Evolutionary conservation across 768 basidiomycete genomes (phyloP).

Genomic region (Tubosaeta sp.): DNA sequence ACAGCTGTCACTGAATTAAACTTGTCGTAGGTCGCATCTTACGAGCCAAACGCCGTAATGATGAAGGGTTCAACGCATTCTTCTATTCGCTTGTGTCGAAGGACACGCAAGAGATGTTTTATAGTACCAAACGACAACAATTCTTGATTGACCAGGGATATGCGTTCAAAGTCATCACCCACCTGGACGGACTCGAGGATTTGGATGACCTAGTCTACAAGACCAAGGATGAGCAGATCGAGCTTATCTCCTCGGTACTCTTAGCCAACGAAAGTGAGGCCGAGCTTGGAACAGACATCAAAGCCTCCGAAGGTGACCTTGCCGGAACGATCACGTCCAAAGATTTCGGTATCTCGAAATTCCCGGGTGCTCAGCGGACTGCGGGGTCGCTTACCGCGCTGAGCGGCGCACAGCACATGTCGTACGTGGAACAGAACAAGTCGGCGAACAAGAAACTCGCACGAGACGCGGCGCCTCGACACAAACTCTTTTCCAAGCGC

Average conservation of each 20-base stretch:
- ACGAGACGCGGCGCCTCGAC: conserved; percentile 47
- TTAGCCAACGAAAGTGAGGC: conserved; percentile 88
- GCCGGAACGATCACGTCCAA: conserved; percentile 84
- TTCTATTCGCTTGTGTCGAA: conserved; percentile 99
- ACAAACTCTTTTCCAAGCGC: conserved; percentile 80
- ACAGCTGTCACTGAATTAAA: conserved; percentile 14
- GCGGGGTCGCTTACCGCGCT: conserved; percentile 79
- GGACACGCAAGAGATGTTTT: conserved; percentile 99
- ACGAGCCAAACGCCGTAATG: conserved; percentile 94
- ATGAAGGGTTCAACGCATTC: conserved; percentile 99
- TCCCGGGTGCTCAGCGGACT: conserved; percentile 69
- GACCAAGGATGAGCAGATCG: conserved; percentile 90
- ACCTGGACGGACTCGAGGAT: conserved; percentile 86
- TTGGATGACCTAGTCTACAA: conserved; percentile 89
- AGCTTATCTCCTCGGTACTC: conserved; percentile 89
- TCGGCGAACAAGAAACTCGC: conserved; percentile 81
- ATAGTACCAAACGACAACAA: conserved; percentile 97
- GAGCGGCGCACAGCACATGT: conserved; percentile 89
- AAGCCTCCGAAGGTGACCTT: conserved; percentile 78
- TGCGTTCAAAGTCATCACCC: conserved; percentile 99
- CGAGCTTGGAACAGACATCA: conserved; percentile 80
- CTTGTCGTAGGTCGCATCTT: conserved; percentile 75
- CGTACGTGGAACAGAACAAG: conserved; percentile 89
- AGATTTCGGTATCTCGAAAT: conserved; percentile 69
- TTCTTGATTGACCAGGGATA: conserved; percentile 99